Conservation (phyloP, 495 filamentous ascomycete species). For the Penicillium silybi region DNA sequence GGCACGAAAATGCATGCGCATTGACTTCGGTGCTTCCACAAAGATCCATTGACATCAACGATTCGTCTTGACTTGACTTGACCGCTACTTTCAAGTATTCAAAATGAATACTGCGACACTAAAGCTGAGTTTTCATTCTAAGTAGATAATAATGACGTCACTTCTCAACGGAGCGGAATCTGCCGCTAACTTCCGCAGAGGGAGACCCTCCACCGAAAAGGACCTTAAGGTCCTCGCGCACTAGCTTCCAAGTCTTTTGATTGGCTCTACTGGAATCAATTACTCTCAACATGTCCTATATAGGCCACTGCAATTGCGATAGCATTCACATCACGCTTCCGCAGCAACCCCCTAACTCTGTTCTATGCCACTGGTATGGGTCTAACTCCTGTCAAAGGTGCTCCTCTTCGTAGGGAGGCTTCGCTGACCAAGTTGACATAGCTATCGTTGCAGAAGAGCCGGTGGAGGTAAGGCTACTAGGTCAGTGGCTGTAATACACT, state of each 20-base stretch:
- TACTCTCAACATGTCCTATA: constrained; percentile 17
- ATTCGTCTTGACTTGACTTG: too few relatives aligned
- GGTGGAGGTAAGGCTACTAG: constrained; percentile 16
- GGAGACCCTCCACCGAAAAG: background rate
- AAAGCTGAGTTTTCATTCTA: too few relatives aligned
- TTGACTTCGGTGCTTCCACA: too few relatives aligned
- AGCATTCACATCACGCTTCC: constrained; percentile 27
- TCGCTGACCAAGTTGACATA: background rate
- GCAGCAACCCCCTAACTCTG: constrained; percentile 13
- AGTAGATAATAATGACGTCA: too few relatives aligned
- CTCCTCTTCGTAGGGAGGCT: background rate
- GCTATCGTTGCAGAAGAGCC: constrained; percentile 20
- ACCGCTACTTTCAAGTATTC: too few relatives aligned
- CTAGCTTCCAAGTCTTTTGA: background rate
- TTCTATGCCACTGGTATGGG: constrained; percentile 28
- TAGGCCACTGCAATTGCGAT: constrained; percentile 29
- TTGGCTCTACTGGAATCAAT: background rate
- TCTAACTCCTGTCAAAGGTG: background rate
- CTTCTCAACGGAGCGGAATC: too few relatives aligned
- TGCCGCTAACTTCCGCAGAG: too few relatives aligned
- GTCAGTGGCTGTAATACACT: background rate
- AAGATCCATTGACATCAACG: too few relatives aligned
- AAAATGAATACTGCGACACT: too few relatives aligned
- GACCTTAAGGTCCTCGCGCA: background rate
- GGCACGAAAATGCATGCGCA: too few relatives aligned